Evolutionary conservation across 306 rosid species (phyloP), one percentile per base, ranked within the genome.

Genomic region (Cucurbita argyrosperma): DNA sequence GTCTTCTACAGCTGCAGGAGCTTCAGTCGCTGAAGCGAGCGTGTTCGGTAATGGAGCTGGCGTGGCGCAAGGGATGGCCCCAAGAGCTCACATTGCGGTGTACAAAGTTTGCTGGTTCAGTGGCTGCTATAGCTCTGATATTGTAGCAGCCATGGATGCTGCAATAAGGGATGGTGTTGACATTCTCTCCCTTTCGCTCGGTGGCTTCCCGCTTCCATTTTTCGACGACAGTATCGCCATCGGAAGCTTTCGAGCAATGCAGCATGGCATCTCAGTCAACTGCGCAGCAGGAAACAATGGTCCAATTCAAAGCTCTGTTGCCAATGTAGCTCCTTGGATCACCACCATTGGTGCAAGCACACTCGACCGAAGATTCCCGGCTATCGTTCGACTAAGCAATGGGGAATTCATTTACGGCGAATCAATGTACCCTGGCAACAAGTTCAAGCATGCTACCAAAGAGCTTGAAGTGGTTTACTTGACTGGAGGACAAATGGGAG

Each of bases 311-410:
- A 90, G 92, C 84, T 90, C 98, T 38, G 93, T 93, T 26, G 86
- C 96, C 70, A 93, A 93, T 79, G 96, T 84, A 77, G 98, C 96
- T 81, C 98, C 98, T 59, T 93, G 96, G 98, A 87, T 93, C 82
- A 76, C 90, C 47, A 90, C 98, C 23, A 71, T 93, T 26, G 96
- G 96, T 13, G 96, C 96, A 1, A 86, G 96, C 85, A 88, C 96
- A 40, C 62, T 93, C 7, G 96, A 93, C 76, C 79, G 93, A 64
- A 88, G 72, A 74, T 93, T 93, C 63, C 96, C 96, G 3, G 93
- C 91, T 14, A 42, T 76, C 21, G 93, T 93, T 79, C 87, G 66
- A 68, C 76, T 88, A 87, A 88, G 85, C 0, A 86, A 86, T 63
- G 96, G 98, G 75, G 42, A 90, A 78, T 4, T 55, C 47, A 85